A percentile compares a stretch with the other conserved stretches of the same genome.
phyloP scores from a whole-genome alignment of 2,329 filamentous ascomycete species.

The Albifimbria verrucaria region DNA sequence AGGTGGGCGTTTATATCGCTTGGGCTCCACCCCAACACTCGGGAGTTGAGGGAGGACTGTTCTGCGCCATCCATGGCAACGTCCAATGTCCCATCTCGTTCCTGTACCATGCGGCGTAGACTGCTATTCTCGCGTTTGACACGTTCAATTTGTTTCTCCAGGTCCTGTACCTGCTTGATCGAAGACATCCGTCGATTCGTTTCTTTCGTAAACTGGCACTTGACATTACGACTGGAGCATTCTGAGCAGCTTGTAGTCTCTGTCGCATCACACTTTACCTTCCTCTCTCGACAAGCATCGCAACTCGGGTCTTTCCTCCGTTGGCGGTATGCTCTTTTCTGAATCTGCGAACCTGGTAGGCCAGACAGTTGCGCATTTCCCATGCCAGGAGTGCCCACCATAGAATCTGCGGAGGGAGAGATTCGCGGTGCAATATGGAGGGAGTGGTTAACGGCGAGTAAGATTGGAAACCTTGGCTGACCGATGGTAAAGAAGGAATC shows the following conservation, averaged over 20 bases:
- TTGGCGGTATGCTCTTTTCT: constrained; percentile 93
- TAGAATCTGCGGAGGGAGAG: constrained; percentile 58
- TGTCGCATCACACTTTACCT: constrained; percentile 90
- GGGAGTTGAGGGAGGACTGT: constrained; percentile 55
- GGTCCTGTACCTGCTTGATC: constrained; percentile 97
- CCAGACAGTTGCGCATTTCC: constrained; percentile 28
- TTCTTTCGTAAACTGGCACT: constrained; percentile 98
- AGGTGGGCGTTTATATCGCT: constrained; percentile 58
- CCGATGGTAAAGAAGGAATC: constrained; percentile 47
- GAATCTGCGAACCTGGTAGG: constrained; percentile 56
- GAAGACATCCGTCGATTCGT: constrained; percentile 98
- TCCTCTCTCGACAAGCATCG: constrained; percentile 87
- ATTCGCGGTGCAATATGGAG: constrained; percentile 55
- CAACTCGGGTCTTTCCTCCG: constrained; percentile 95
- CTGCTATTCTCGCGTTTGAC: constrained; percentile 77
- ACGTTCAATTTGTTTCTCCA: constrained; percentile 84
- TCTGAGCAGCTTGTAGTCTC: constrained; percentile 96
- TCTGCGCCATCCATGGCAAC: constrained; percentile 45
- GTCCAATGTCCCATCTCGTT: constrained; percentile 47
- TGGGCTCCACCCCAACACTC: constrained; percentile 62
- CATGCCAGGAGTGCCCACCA: constrained; percentile 49
- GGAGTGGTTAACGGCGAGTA: constrained; percentile 49
- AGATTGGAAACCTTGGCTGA: constrained; percentile 47
- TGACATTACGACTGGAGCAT: constrained; percentile 93
- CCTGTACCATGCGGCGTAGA: constrained; percentile 62